These are phyloP conservation scores for Populus euphratica DNA, from an alignment of 345 rosid species.

Conservation along the genomic window DNA sequence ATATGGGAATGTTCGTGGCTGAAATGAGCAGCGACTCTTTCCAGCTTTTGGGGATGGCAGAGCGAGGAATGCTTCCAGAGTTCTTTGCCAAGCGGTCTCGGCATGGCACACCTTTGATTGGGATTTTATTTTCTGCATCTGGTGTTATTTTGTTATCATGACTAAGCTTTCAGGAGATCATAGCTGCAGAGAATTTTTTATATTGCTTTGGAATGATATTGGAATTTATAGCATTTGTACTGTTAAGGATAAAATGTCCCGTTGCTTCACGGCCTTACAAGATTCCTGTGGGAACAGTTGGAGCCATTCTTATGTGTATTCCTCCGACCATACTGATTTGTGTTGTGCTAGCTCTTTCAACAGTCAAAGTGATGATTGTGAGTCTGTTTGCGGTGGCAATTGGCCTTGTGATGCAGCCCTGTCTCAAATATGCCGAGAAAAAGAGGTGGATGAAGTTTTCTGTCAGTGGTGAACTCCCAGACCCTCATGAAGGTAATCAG, in stretches of 20 bases:
- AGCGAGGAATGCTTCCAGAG: conserved; percentile 68
- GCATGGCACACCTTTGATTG: conserved; percentile 62
- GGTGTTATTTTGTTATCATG: conserved; percentile 65
- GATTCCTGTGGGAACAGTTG: conserved; percentile 61
- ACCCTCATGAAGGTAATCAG: no score
- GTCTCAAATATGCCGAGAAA: conserved; percentile 41
- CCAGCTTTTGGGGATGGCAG: conserved; percentile 83
- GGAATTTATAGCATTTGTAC: conserved; percentile 60
- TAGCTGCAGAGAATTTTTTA: conserved; percentile 67
- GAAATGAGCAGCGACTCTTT: conserved; percentile 84
- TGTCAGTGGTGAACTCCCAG: no score
- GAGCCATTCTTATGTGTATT: conserved; percentile 59
- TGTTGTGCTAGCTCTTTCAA: conserved; percentile 53
- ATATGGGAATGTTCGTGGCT: conserved; percentile 72
- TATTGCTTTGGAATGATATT: conserved; percentile 74
- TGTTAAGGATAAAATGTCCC: conserved; percentile 50
- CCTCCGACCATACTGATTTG: conserved; percentile 65
- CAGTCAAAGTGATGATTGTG: conserved; percentile 52
- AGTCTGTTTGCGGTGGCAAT: conserved; percentile 49
- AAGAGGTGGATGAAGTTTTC: conserved; percentile 62
- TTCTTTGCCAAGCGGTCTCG: conserved; percentile 58
- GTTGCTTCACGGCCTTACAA: conserved; percentile 60
- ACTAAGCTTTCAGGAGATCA: conserved; percentile 68
- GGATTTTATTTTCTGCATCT: conserved; percentile 67
- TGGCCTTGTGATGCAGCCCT: conserved; percentile 59